Percentiles rank a stretch among this genome's conserved stretches.
phyloP scores from a whole-genome alignment of 169 alveolate genomes.

The Plasmodium gallinaceum region DNA sequence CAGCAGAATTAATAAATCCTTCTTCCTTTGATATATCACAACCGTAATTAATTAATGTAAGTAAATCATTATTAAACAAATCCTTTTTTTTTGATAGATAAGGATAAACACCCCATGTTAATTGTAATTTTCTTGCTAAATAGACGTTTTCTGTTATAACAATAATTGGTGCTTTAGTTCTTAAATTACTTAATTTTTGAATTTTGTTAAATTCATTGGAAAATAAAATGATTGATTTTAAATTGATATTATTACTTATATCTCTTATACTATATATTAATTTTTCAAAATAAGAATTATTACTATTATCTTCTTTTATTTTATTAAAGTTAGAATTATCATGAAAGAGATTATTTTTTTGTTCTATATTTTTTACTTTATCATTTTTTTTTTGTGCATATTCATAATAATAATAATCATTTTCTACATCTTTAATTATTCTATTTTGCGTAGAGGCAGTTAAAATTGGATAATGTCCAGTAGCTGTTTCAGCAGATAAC shows the following conservation, averaged over 20 bases:
- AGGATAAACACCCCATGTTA: constrained; percentile 85
- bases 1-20: constrained; percentile 64
- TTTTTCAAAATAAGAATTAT: constrained; percentile 62
- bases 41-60: constrained; percentile 67
- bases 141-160: constrained; percentile 78
- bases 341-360: neutral
- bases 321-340: constrained; percentile 4
- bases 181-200: constrained; percentile 82
- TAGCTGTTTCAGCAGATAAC: constrained; percentile 92
- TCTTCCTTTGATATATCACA: constrained; percentile 65
- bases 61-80: constrained; percentile 10
- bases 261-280: constrained; percentile 69
- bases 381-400: constrained; percentile 77
- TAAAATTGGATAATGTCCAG: constrained; percentile 86
- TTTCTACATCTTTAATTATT: constrained; percentile 80
- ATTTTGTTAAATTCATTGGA: constrained; percentile 81
- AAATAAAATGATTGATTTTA: constrained; percentile 75
- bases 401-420: constrained; percentile 79
- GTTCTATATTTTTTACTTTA: constrained; percentile 10
- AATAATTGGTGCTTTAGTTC: constrained; percentile 81
- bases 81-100: constrained; percentile 70
- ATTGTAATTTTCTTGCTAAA: constrained; percentile 82
- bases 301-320: neutral
- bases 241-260: constrained; percentile 64
- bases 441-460: constrained; percentile 84